Percentiles rank a stretch among this genome's conserved stretches.
Evolutionary conservation across 768 basidiomycete species (phyloP).

Genomic region (Dacryopinax primogenitus): DNA sequence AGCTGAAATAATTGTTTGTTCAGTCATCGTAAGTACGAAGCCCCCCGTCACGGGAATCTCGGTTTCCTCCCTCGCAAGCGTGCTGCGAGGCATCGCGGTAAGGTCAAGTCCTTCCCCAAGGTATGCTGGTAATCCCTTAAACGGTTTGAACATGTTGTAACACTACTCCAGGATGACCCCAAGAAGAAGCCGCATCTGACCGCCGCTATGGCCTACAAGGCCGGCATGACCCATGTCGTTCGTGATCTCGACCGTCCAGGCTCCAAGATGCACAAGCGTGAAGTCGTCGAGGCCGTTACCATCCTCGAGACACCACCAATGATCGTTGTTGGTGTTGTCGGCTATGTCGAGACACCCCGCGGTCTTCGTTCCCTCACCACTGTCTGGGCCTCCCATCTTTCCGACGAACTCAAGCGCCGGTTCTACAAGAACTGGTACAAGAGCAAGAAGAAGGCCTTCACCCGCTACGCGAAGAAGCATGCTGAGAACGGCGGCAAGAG

Average conservation of each 20-base stretch:
- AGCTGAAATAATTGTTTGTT: neutral
- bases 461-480: conserved; percentile 98
- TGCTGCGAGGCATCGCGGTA: conserved; percentile 92
- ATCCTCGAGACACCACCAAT: conserved; percentile 94
- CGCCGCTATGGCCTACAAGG: conserved; percentile 98
- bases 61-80: conserved; percentile 96
- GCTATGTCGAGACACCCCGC: conserved; percentile 98
- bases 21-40: conserved; percentile 61
- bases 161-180: conserved; percentile 71
- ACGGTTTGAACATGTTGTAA: neutral
- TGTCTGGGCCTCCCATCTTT: conserved; percentile 91
- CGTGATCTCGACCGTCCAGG: conserved; percentile 98
- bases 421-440: conserved; percentile 99
- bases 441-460: conserved; percentile 99
- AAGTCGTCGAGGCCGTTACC: conserved; percentile 95
- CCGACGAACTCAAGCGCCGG: conserved; percentile 93
- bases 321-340: conserved; percentile 93
- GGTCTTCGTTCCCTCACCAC: conserved; percentile 98
- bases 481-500: conserved; percentile 90
- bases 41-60: conserved; percentile 94
- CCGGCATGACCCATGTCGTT: conserved; percentile 99
- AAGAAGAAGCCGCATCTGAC: conserved; percentile 99
- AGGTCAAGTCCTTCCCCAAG: conserved; percentile 99
- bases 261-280: conserved; percentile 99
- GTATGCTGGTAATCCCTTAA: conserved; percentile 33